phyloP scores from a whole-genome alignment of 805 yeast genomes.

The Candida loeiensis region DNA sequence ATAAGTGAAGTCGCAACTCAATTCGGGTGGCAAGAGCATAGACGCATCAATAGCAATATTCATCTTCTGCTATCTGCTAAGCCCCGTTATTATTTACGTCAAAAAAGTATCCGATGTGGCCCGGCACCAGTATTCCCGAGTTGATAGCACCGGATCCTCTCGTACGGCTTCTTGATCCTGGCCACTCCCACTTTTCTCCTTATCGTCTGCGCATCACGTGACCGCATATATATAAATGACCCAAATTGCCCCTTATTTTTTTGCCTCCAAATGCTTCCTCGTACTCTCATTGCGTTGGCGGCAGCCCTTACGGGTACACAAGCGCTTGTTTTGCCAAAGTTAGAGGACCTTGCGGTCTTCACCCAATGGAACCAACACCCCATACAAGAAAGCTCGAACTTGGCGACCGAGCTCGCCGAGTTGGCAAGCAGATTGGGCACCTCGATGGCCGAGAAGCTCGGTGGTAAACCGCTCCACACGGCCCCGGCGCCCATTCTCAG shows the following conservation, averaged over 20 bases:
- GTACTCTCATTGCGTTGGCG: slow-evolving; percentile 6
- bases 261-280: slow-evolving; percentile 6
- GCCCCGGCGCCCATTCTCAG: slow-evolving; percentile 4
- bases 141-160: too few relatives aligned
- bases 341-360: slow-evolving; percentile 6
- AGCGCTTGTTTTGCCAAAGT: slow-evolving; percentile 6
- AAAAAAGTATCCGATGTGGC: too few relatives aligned
- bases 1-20: too few relatives aligned
- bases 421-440: neutral
- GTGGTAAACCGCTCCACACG: neutral
- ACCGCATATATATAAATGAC: slow-evolving; percentile 4
- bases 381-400: neutral
- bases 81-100: too few relatives aligned
- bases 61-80: too few relatives aligned
- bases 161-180: too few relatives aligned
- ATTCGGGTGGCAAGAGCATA: too few relatives aligned
- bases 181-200: neutral
- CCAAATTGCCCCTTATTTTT: slow-evolving; percentile 2
- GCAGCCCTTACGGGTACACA: slow-evolving; percentile 3
- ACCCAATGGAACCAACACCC: slow-evolving; percentile 5
- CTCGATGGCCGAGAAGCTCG: neutral
- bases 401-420: neutral
- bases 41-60: too few relatives aligned
- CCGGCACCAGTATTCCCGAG: too few relatives aligned
- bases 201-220: slow-evolving; percentile 3